Conservation (phyloP, 2,329 filamentous ascomycete genomes). For the Arthrobotrys entomopaga region DNA sequence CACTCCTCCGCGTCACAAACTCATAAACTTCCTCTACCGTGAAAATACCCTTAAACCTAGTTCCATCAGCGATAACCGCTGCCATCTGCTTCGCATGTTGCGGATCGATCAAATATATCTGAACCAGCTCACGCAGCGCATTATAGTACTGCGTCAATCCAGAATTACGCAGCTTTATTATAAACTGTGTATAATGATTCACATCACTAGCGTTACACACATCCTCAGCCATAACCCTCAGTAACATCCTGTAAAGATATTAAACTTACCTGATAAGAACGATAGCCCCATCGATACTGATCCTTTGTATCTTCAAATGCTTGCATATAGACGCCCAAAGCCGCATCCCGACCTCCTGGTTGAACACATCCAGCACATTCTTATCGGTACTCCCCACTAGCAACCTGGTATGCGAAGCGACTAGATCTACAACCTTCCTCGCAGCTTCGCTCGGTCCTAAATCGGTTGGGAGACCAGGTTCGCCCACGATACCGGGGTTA, state of each 20-base stretch:
- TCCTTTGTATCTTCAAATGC: slow-evolving; percentile 93
- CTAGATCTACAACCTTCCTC: slow-evolving; percentile 80
- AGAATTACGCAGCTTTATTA: slow-evolving; percentile 81
- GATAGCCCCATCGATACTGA: slow-evolving; percentile 88
- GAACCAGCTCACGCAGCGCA: slow-evolving; percentile 87
- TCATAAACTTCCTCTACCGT: slow-evolving; percentile 96
- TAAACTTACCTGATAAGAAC: slow-evolving; percentile 76
- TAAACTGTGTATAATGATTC: slow-evolving; percentile 89
- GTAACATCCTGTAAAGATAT: not conserved
- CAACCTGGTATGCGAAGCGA: slow-evolving; percentile 90
- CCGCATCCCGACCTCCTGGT: slow-evolving; percentile 92
- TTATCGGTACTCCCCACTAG: slow-evolving; percentile 95
- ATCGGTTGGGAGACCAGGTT: slow-evolving; percentile 63
- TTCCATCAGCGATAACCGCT: slow-evolving; percentile 88
- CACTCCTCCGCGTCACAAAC: slow-evolving; percentile 90
- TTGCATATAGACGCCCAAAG: slow-evolving; percentile 94
- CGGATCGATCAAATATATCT: slow-evolving; percentile 92
- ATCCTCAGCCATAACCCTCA: not conserved
- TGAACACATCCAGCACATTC: slow-evolving; percentile 97
- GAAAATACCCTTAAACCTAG: slow-evolving; percentile 91
- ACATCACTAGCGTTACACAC: slow-evolving; percentile 73
- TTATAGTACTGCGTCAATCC: slow-evolving; percentile 90
- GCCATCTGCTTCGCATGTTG: slow-evolving; percentile 93
- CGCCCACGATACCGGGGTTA: slow-evolving; percentile 71
- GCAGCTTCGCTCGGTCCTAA: slow-evolving; percentile 83